These are phyloP conservation scores for Aspergillus brunneoviolaceus DNA, from an alignment of 2,329 filamentous ascomycete genomes.

Conservation along the genomic window DNA sequence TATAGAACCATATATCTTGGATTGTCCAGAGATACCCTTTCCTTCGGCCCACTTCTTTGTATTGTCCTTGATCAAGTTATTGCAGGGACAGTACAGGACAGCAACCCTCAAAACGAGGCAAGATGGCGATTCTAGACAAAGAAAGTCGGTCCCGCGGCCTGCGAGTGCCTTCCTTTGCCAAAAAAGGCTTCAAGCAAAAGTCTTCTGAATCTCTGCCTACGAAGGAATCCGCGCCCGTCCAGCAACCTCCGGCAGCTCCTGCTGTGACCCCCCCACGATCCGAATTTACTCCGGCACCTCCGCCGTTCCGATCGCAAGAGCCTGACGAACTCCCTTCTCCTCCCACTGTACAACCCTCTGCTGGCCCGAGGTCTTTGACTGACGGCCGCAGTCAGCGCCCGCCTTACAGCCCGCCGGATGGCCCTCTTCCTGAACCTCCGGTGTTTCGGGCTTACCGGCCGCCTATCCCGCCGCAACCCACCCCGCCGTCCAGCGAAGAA, in stretches of 20 bases:
- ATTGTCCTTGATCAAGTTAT: not conserved
- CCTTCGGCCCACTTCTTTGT: not conserved
- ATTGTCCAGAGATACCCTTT: no score
- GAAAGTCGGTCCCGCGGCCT: slow-evolving; percentile 35
- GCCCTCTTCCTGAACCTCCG: slow-evolving; percentile 1
- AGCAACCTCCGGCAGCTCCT: slow-evolving; percentile 6
- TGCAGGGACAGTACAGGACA: not conserved
- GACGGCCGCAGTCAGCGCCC: not conserved
- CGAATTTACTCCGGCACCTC: slow-evolving; percentile 12
- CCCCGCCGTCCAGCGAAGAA: slow-evolving; percentile 13
- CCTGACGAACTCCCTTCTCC: slow-evolving; percentile 3
- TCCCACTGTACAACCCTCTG: slow-evolving; percentile 11
- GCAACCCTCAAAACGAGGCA: slow-evolving; percentile 7
- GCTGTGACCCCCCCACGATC: slow-evolving; percentile 9
- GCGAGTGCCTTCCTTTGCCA: slow-evolving; percentile 34
- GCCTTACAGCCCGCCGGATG: not conserved
- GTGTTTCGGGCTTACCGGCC: slow-evolving; percentile 3
- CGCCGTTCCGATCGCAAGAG: not conserved
- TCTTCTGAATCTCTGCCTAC: slow-evolving; percentile 24
- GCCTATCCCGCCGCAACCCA: slow-evolving; percentile 7
- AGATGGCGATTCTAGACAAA: slow-evolving; percentile 37
- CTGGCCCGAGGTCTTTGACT: slow-evolving; percentile 4
- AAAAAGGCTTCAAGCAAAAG: slow-evolving; percentile 31
- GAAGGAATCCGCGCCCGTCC: slow-evolving; percentile 18
- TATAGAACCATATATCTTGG: no score